A percentile compares a stretch with the other conserved stretches of the same genome.
Conservation (phyloP, 495 filamentous ascomycete species). For the Podospora bellae-mahoneyi region DNA sequence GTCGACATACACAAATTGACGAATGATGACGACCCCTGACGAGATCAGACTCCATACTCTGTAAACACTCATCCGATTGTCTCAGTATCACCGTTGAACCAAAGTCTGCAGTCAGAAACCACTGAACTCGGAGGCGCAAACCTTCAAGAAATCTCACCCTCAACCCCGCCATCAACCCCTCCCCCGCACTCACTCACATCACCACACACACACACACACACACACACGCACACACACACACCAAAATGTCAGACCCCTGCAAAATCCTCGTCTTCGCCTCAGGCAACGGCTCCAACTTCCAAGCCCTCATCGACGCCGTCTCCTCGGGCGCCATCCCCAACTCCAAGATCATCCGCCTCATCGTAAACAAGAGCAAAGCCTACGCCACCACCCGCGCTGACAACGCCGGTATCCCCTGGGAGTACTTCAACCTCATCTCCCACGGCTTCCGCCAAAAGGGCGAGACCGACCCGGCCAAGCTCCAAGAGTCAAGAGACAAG, state of each 20-base stretch:
- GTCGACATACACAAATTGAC: not conserved
- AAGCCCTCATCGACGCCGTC: slow-evolving; percentile 80
- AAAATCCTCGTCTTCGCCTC: slow-evolving; percentile 50
- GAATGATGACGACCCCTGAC: not conserved
- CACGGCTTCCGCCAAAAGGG: slow-evolving; percentile 53
- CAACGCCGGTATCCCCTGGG: slow-evolving; percentile 67
- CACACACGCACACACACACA: not conserved
- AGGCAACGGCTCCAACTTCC: slow-evolving; percentile 82
- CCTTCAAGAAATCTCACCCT: not conserved
- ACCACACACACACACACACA: not conserved
- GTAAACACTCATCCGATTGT: not conserved
- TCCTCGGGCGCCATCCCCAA: slow-evolving; percentile 52
- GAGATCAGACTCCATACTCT: not conserved
- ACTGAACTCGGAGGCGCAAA: not conserved
- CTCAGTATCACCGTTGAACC: not conserved
- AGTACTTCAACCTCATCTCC: slow-evolving; percentile 81
- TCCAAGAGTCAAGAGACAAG: slow-evolving; percentile 57
- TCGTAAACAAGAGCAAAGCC: slow-evolving; percentile 78
- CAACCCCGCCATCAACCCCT: not conserved
- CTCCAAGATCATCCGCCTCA: slow-evolving; percentile 66
- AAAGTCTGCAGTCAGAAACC: not conserved
- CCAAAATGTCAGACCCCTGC: slow-evolving; percentile 31
- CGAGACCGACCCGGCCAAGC: slow-evolving; percentile 50
- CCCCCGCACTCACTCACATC: not conserved
- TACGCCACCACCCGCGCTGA: slow-evolving; percentile 73